phyloP scores from a whole-genome alignment of 2,329 filamentous ascomycete species.

The Fusarium hainanense region DNA sequence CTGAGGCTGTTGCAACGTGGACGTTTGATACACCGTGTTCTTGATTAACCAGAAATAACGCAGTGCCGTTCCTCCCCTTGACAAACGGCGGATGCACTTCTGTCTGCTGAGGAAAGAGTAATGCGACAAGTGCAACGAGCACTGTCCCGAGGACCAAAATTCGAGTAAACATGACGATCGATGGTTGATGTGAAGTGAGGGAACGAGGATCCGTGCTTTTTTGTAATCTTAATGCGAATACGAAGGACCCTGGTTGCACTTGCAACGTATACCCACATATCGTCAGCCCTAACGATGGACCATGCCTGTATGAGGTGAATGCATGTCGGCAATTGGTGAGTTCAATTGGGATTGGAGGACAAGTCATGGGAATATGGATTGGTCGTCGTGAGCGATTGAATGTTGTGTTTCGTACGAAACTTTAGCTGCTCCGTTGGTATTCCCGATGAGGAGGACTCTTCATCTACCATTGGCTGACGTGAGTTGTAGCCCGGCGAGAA shows the following conservation, averaged over 20 bases:
- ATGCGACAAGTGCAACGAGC: not conserved
- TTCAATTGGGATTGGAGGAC: not conserved
- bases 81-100: not conserved
- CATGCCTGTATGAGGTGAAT: not conserved
- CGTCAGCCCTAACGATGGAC: not conserved
- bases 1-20: constrained; percentile 50
- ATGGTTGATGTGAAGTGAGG: not conserved
- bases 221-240: not conserved
- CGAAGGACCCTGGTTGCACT: not conserved
- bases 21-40: constrained; percentile 53
- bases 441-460: not conserved
- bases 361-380: not conserved
- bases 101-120: not conserved
- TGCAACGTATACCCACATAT: not conserved
- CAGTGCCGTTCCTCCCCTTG: not conserved
- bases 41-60: constrained; percentile 5
- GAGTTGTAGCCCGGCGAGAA: not conserved
- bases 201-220: not conserved
- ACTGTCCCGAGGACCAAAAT: not conserved
- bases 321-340: not conserved
- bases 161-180: not conserved
- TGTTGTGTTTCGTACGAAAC: not conserved
- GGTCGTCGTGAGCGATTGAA: not conserved
- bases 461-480: not conserved
- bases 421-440: no score